Conservation (phyloP, 1,139 yeast species). For the Candida sp. region DNA sequence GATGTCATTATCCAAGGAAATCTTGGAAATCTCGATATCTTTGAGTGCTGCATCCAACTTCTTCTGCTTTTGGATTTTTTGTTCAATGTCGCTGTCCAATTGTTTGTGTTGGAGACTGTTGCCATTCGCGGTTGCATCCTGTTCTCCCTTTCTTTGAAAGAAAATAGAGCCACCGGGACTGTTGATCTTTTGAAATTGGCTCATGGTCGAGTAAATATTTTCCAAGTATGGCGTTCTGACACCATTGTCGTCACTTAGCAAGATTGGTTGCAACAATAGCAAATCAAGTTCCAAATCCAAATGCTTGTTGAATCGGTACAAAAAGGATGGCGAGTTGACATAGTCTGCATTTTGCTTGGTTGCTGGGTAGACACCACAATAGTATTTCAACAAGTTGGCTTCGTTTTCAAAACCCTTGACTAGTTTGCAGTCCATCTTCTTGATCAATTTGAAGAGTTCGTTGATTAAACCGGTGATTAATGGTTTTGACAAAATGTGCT, state of each 20-base stretch:
- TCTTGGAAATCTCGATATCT: slow-evolving; percentile 26
- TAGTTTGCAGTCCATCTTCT: slow-evolving; percentile 77
- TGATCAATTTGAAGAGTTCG: slow-evolving; percentile 75
- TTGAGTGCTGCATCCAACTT: slow-evolving; percentile 22
- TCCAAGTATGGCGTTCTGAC: slow-evolving; percentile 91
- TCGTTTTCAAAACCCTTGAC: slow-evolving; percentile 72
- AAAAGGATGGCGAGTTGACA: slow-evolving; percentile 54
- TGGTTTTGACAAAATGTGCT: slow-evolving; percentile 84
- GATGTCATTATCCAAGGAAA: slow-evolving; percentile 23
- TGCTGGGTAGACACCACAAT: slow-evolving; percentile 52
- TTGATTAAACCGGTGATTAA: slow-evolving; percentile 77
- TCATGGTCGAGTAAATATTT: slow-evolving; percentile 79
- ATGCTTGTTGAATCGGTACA: slow-evolving; percentile 63
- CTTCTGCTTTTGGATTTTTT: slow-evolving; percentile 23
- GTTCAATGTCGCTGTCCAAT: slow-evolving; percentile 22
- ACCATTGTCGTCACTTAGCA: slow-evolving; percentile 84
- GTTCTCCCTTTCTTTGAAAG: slow-evolving; percentile 28
- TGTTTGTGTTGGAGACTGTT: slow-evolving; percentile 3
- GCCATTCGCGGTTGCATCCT: slow-evolving; percentile 3
- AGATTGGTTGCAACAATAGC: slow-evolving; percentile 80
- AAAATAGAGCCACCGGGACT: slow-evolving; percentile 30
- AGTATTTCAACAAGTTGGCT: slow-evolving; percentile 55
- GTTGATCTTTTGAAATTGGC: slow-evolving; percentile 65
- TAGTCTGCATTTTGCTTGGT: slow-evolving; percentile 29
- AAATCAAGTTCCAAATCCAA: slow-evolving; percentile 69